A percentile compares a stretch with the other conserved stretches of the same genome.
Conservation (phyloP, 805 yeast species). For the Nakazawaea wyomingensis region DNA sequence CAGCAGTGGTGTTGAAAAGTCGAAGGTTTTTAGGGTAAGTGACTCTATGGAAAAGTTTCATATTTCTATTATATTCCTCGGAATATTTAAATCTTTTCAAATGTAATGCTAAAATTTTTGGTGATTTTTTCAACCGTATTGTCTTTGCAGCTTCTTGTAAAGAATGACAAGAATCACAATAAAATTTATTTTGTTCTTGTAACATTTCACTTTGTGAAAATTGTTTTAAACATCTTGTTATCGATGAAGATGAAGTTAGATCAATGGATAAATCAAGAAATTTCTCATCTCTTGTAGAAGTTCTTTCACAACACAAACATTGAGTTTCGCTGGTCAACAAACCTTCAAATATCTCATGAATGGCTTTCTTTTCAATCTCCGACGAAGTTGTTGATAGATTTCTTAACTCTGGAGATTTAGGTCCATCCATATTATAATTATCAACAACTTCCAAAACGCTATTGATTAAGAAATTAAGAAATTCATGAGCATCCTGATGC, state of each 20-base stretch:
- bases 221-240: slow-evolving; percentile 73
- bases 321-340: slow-evolving; percentile 79
- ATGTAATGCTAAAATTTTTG: slow-evolving; percentile 76
- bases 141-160: slow-evolving; percentile 92
- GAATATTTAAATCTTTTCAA: slow-evolving; percentile 89
- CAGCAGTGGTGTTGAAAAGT: slow-evolving; percentile 63
- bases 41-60: slow-evolving; percentile 81
- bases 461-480: slow-evolving; percentile 80
- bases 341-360: slow-evolving; percentile 80
- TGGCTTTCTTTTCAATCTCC: slow-evolving; percentile 34
- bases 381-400: slow-evolving; percentile 9
- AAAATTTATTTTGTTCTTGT: slow-evolving; percentile 83
- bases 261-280: slow-evolving; percentile 87
- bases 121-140: slow-evolving; percentile 72
- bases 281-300: slow-evolving; percentile 76
- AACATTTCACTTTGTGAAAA: slow-evolving; percentile 84
- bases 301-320: slow-evolving; percentile 83
- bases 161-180: slow-evolving; percentile 86
- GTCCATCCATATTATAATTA: slow-evolving; percentile 15
- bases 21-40: slow-evolving; percentile 71
- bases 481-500: slow-evolving; percentile 99
- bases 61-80: slow-evolving; percentile 74
- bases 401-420: neutral
- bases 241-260: slow-evolving; percentile 65
- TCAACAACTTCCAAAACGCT: slow-evolving; percentile 52